Evolutionary conservation across 1,284 basidiomycete genomes (phyloP).

Genomic region (Wallemia mellicola): DNA sequence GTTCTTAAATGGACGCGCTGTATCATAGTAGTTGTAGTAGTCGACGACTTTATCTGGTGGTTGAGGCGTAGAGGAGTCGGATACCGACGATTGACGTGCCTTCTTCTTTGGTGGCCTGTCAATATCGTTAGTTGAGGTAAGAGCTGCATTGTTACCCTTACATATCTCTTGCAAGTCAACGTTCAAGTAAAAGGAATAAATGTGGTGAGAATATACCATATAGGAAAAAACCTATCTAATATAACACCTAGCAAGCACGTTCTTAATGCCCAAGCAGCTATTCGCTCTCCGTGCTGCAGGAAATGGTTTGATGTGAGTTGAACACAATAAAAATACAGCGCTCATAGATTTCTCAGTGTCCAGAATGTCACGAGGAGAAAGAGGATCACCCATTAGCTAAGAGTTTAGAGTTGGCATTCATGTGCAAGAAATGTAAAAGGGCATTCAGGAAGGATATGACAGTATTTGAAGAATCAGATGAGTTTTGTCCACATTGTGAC

Average conservation of each 20-base stretch:
- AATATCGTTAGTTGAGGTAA: no score
- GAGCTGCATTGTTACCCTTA: no score
- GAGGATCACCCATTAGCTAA: conserved; percentile 42
- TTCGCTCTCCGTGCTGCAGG: conserved; percentile 79
- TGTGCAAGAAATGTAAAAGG: conserved; percentile 95
- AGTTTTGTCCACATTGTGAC: conserved; percentile 92
- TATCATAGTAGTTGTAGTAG: not conserved
- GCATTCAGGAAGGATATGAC: conserved; percentile 85
- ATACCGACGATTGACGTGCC: not conserved
- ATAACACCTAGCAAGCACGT: conserved; percentile 43
- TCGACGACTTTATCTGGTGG: not conserved
- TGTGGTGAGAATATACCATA: not conserved
- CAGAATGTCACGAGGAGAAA: conserved; percentile 68
- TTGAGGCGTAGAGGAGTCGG: not conserved
- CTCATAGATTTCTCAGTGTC: conserved; percentile 32
- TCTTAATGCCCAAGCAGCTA: conserved; percentile 69
- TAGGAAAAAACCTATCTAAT: not conserved
- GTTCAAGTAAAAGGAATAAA: not conserved
- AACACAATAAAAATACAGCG: not conserved
- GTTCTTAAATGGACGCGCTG: not conserved
- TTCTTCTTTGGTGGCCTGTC: not conserved
- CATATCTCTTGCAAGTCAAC: not conserved
- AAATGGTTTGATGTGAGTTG: conserved; percentile 50
- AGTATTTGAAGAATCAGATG: conserved; percentile 74
- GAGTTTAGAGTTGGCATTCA: conserved; percentile 68